These are phyloP conservation scores for Neurospora tetraspora DNA, from an alignment of 495 filamentous ascomycete species.

Conservation along the genomic window DNA sequence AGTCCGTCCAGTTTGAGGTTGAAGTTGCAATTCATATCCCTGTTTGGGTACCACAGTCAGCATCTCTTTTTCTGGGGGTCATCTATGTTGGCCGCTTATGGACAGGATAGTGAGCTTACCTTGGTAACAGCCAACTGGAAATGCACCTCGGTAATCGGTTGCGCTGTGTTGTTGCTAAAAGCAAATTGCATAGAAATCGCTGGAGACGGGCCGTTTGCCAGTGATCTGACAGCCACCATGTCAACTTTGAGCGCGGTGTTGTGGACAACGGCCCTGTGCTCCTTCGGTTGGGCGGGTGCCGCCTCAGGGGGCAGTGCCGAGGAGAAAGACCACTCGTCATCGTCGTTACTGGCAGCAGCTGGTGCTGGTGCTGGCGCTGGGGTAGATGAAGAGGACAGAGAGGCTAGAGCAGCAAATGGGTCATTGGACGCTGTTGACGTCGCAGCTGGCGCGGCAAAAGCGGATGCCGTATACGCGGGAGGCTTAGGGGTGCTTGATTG, in stretches of 20 bases:
- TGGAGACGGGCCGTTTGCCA: constrained; percentile 35
- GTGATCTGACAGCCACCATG: constrained; percentile 34
- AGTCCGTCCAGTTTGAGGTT: constrained; percentile 70
- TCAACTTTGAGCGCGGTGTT: constrained; percentile 42
- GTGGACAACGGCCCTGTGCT: constrained; percentile 38
- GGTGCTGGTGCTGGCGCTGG: constrained; percentile 22
- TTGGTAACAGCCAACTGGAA: constrained; percentile 92
- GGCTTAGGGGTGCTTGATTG: constrained; percentile 41
- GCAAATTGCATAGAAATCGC: constrained; percentile 50
- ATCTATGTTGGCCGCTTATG: background rate
- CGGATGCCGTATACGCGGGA: constrained; percentile 17
- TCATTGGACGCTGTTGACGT: constrained; percentile 37
- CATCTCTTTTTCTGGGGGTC: background rate
- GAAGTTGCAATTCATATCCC: constrained; percentile 71
- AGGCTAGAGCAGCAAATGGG: constrained; percentile 62
- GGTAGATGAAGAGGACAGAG: constrained; percentile 33
- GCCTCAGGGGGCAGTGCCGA: constrained; percentile 69
- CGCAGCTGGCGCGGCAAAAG: constrained; percentile 28
- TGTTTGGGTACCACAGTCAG: constrained; percentile 17
- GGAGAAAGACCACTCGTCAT: constrained; percentile 91
- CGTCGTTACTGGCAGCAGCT: constrained; percentile 39
- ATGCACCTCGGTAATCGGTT: constrained; percentile 66
- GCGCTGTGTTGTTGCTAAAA: constrained; percentile 70
- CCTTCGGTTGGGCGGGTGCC: constrained; percentile 25
- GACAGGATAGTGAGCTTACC: constrained; percentile 37